These are phyloP conservation scores for Lichtheimia ornata DNA, from an alignment of 371 early-diverging fungal genomes.

Conservation along the genomic window DNA sequence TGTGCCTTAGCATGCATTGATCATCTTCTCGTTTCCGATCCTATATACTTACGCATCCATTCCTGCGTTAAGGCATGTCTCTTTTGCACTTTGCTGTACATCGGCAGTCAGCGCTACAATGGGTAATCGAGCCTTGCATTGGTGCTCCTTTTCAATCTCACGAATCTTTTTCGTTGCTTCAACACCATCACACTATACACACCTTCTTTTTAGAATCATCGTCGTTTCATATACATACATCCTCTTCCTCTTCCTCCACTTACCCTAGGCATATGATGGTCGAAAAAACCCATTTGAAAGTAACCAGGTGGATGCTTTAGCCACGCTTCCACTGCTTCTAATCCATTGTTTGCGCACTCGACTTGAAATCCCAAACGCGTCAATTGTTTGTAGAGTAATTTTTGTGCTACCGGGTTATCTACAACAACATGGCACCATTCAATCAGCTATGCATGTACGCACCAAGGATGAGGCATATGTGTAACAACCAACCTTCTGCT, in stretches of 20 bases:
- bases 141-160: slow-evolving; percentile 25
- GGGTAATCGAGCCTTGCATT: slow-evolving; percentile 18
- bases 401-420: slow-evolving; percentile 54
- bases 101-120: slow-evolving; percentile 17
- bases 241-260: not conserved
- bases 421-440: not conserved
- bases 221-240: not conserved
- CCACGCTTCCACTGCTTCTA: slow-evolving; percentile 45
- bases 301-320: slow-evolving; percentile 27
- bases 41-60: slow-evolving; percentile 9
- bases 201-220: not conserved
- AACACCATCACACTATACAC: slow-evolving; percentile 43
- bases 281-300: slow-evolving; percentile 46
- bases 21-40: no score
- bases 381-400: slow-evolving; percentile 40
- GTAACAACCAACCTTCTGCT: slow-evolving; percentile 34
- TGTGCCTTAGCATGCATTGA: no score
- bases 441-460: not conserved
- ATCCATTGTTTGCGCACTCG: slow-evolving; percentile 46
- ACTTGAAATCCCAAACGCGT: slow-evolving; percentile 44
- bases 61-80: slow-evolving; percentile 13
- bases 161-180: slow-evolving; percentile 46
- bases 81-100: slow-evolving; percentile 15
- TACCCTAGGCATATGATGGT: slow-evolving; percentile 54
- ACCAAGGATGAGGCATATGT: no score